Evolutionary conservation across 177 flowering plant genomes (phyloP).

Genomic region (Tripterygium wilfordii): DNA sequence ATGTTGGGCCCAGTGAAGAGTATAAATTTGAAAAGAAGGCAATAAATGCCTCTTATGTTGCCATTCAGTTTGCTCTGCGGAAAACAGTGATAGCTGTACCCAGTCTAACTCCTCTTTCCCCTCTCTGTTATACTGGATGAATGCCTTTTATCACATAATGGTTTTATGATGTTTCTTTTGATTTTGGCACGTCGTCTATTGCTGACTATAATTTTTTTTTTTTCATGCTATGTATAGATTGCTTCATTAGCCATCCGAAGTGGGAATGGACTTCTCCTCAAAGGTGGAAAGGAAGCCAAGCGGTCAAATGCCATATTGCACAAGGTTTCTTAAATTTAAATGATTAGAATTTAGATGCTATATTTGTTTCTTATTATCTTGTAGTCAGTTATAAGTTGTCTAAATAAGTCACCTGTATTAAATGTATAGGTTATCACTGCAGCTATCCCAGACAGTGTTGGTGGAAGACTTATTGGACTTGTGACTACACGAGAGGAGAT

Average conservation of each 20-base stretch:
- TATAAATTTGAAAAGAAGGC: too few relatives aligned
- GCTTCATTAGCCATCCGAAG: slow-evolving; percentile 92
- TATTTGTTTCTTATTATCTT: not conserved
- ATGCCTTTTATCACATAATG: not conserved
- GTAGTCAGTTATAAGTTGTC: not conserved
- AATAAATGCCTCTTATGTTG: too few relatives aligned
- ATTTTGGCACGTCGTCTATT: not conserved
- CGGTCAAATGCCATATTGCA: slow-evolving; percentile 85
- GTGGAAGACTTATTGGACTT: slow-evolving; percentile 78
- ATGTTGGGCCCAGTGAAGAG: too few relatives aligned
- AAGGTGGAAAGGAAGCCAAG: slow-evolving; percentile 97
- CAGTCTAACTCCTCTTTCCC: too few relatives aligned
- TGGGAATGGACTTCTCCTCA: slow-evolving; percentile 94
- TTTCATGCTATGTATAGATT: slow-evolving; percentile 44
- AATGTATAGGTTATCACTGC: slow-evolving; percentile 64
- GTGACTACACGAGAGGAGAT: slow-evolving; percentile 98
- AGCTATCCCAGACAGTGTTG: slow-evolving; percentile 79
- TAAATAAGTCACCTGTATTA: not conserved
- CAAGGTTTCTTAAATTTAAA: too few relatives aligned
- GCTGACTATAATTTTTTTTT: not conserved
- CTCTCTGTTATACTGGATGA: not conserved
- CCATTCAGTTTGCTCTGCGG: too few relatives aligned
- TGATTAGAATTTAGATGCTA: too few relatives aligned
- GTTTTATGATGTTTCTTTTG: not conserved
- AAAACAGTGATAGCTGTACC: too few relatives aligned